phyloP scores from a whole-genome alignment of 345 rosid species.

The Eucalyptus sp. region DNA sequence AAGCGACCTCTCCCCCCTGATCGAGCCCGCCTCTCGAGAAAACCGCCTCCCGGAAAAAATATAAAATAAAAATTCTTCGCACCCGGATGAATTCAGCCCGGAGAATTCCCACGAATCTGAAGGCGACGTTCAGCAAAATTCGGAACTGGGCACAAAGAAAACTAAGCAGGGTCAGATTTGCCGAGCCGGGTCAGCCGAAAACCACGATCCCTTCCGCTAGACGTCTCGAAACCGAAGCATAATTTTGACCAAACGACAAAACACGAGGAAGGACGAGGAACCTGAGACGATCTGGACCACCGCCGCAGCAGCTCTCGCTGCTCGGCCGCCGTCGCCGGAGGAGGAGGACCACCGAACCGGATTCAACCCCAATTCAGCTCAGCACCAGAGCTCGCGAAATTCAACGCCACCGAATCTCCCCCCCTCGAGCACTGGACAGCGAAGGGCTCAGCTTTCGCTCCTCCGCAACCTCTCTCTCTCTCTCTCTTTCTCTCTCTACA shows the following conservation, averaged over 20 bases:
- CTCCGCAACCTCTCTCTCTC: background rate
- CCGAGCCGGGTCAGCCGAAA: background rate
- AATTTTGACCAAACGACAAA: background rate
- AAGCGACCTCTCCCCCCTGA: background rate
- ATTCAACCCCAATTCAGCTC: background rate
- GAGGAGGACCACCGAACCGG: background rate
- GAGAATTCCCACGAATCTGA: background rate
- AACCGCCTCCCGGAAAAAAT: background rate
- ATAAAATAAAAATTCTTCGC: background rate
- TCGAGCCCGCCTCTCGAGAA: background rate
- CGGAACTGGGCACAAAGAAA: background rate
- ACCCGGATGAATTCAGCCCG: slow-evolving; percentile 10
- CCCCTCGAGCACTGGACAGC: too few species aligned
- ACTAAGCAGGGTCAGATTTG: background rate
- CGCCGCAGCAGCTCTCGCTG: background rate
- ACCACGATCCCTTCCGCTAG: background rate
- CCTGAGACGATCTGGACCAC: background rate
- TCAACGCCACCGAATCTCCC: background rate
- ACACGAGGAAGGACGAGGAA: background rate
- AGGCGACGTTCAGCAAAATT: background rate
- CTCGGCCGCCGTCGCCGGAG: background rate
- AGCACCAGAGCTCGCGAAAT: background rate
- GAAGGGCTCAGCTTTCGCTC: slow-evolving; percentile 2
- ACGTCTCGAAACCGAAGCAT: background rate
- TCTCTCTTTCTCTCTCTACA: background rate